Evolutionary conservation across 2,329 filamentous ascomycete species (phyloP).

Genomic region (Mollisiaceae sp.): DNA sequence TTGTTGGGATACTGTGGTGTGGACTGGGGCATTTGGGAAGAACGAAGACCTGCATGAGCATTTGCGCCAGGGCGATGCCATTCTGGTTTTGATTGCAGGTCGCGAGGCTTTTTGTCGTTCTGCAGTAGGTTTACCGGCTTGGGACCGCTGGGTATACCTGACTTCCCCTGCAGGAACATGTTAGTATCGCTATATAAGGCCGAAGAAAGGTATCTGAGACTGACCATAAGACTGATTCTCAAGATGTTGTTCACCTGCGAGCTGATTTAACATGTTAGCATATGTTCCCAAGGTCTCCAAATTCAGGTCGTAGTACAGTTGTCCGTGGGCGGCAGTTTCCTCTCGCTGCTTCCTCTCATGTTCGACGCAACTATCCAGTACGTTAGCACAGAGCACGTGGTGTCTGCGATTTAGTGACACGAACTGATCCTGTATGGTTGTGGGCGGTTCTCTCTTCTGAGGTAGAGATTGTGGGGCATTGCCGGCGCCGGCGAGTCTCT

Average conservation of each 20-base stretch:
- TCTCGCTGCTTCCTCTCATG: slow-evolving; percentile 8
- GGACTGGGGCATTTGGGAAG: background rate
- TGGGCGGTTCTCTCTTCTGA: background rate
- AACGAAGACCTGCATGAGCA: background rate
- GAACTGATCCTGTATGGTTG: background rate
- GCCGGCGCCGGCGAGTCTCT: background rate
- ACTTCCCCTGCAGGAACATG: background rate
- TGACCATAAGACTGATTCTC: background rate
- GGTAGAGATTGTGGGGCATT: background rate
- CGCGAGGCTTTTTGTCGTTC: background rate
- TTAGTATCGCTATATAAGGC: background rate
- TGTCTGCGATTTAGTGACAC: background rate
- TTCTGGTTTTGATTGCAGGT: background rate
- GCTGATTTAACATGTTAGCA: background rate
- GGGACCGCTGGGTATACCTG: background rate
- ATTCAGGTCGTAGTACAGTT: background rate
- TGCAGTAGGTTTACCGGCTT: background rate
- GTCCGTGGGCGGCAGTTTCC: background rate
- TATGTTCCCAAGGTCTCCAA: background rate
- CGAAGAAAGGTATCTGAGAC: background rate
- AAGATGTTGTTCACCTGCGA: background rate
- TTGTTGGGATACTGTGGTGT: slow-evolving; percentile 12
- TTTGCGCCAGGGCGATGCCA: background rate
- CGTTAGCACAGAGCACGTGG: background rate
- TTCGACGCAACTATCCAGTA: background rate